These are phyloP conservation scores for Verbascum thapsus DNA, from an alignment of 257 asterid genomes.

Conservation along the genomic window DNA sequence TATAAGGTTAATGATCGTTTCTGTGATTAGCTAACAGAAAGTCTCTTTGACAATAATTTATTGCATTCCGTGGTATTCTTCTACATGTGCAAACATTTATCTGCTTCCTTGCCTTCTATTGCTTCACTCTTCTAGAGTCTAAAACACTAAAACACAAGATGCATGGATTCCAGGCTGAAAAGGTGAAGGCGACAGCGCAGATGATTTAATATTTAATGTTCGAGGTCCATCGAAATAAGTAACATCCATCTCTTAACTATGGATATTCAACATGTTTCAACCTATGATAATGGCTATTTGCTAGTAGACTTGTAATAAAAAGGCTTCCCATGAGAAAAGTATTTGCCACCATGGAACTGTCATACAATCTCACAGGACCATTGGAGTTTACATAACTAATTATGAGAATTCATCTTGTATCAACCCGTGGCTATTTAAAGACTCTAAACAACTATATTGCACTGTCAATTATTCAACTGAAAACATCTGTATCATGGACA, in stretches of 20 bases:
- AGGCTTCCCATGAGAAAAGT: too few species aligned
- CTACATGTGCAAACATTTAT: neutral
- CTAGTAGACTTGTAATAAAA: too few species aligned
- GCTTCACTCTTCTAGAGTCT: neutral
- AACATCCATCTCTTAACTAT: too few species aligned
- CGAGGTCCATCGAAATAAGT: too few species aligned
- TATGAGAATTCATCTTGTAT: neutral
- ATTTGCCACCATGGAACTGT: neutral
- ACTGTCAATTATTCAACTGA: neutral
- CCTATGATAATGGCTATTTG: too few species aligned
- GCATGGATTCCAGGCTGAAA: too few species aligned
- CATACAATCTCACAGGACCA: neutral
- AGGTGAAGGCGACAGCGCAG: too few species aligned
- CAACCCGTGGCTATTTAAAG: neutral
- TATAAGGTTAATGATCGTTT: neutral
- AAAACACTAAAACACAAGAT: neutral
- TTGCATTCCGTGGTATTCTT: neutral
- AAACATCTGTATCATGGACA: neutral
- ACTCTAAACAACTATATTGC: neutral
- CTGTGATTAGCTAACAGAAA: neutral
- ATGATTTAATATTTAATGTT: too few species aligned
- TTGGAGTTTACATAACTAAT: neutral
- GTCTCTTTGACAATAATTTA: neutral
- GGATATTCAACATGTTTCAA: too few species aligned
- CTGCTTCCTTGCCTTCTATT: slow-evolving; percentile 21